Percentiles rank a stretch among this genome's conserved stretches.
Evolutionary conservation across 768 basidiomycete genomes (phyloP).

Genomic region (Lentinula boryana): DNA sequence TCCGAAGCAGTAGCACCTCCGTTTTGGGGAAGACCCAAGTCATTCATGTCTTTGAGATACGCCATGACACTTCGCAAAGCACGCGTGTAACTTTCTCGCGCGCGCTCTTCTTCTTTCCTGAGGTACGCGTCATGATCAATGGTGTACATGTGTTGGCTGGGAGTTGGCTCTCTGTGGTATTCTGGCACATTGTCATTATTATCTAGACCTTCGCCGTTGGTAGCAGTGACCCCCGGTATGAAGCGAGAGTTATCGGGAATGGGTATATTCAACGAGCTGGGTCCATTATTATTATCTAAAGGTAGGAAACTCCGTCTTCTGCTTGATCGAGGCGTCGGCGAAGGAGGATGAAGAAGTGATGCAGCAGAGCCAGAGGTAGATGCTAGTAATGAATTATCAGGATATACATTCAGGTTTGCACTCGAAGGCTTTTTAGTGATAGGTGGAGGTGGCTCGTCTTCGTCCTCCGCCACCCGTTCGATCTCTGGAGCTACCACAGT

Average conservation of each 20-base stretch:
- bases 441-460: neutral
- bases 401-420: constrained; percentile 19
- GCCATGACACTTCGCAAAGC: constrained; percentile 92
- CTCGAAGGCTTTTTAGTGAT: constrained; percentile 14
- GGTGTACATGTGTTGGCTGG: constrained; percentile 30
- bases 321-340: constrained; percentile 41
- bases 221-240: constrained; percentile 42
- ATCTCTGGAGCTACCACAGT: constrained; percentile 4
- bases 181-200: constrained; percentile 13
- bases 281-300: constrained; percentile 46
- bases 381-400: neutral
- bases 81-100: constrained; percentile 65
- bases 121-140: constrained; percentile 42
- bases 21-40: constrained; percentile 72
- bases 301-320: constrained; percentile 90
- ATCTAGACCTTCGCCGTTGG: constrained; percentile 24
- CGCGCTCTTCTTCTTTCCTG: constrained; percentile 66
- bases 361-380: constrained; percentile 13
- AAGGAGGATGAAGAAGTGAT: constrained; percentile 36
- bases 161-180: constrained; percentile 24
- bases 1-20: constrained; percentile 45
- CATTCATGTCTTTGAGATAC: constrained; percentile 93
- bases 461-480: neutral
- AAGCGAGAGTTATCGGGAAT: constrained; percentile 62
- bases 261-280: constrained; percentile 52